Evolutionary conservation across 2,329 filamentous ascomycete genomes (phyloP).

Genomic region (Botrytis sinoallii): DNA sequence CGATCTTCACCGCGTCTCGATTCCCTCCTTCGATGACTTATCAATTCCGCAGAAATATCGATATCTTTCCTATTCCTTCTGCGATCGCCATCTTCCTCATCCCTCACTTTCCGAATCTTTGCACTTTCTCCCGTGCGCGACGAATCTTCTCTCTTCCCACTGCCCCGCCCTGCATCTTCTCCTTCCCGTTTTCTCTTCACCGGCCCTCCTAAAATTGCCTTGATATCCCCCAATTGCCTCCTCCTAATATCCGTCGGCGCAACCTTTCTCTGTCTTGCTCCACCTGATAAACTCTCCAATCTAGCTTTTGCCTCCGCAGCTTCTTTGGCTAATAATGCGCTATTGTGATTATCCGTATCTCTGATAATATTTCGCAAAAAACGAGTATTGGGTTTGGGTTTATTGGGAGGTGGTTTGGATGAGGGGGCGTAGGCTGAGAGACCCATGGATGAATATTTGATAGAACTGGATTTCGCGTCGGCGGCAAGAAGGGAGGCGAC

Average conservation of each 20-base stretch:
- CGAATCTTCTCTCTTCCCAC: neutral
- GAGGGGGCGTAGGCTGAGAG: constrained; percentile 62
- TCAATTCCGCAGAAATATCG: constrained; percentile 10
- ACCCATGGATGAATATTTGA: constrained; percentile 72
- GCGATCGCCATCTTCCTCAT: constrained; percentile 13
- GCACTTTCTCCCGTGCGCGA: neutral
- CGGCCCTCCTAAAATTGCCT: constrained; percentile 49
- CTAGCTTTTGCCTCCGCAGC: constrained; percentile 72
- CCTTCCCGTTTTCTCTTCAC: constrained; percentile 30
- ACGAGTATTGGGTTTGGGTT: constrained; percentile 85
- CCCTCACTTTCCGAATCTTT: constrained; percentile 11
- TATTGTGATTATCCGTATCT: constrained; percentile 86
- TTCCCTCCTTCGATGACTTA: constrained; percentile 16
- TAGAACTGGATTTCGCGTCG: constrained; percentile 71
- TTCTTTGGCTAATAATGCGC: constrained; percentile 79
- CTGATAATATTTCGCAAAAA: constrained; percentile 87
- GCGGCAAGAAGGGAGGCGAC: constrained; percentile 75
- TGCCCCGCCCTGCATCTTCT: constrained; percentile 17
- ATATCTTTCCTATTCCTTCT: constrained; percentile 8
- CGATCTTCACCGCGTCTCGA: constrained; percentile 2
- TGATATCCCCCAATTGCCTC: constrained; percentile 59
- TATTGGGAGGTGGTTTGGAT: constrained; percentile 49
- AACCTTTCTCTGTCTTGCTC: constrained; percentile 41
- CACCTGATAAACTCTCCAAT: constrained; percentile 57
- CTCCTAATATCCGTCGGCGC: constrained; percentile 52